Percentiles rank a stretch among this genome's conserved stretches.
Evolutionary conservation across 352 stramenopile species (phyloP).

Genomic region (Stephanocyclus meneghinianus): DNA sequence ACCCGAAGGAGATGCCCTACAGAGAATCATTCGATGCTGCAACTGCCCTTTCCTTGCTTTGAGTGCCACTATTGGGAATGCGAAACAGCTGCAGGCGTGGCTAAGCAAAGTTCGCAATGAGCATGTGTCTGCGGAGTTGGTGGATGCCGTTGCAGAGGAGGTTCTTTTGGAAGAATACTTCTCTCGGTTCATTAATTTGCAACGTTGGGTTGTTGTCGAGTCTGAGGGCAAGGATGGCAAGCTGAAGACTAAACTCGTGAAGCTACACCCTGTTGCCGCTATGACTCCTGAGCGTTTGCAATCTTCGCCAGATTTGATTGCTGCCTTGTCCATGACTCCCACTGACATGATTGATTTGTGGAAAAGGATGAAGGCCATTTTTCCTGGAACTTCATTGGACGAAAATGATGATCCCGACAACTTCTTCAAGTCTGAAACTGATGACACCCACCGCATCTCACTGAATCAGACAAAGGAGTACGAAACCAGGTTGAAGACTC

Average conservation of each 20-base stretch:
- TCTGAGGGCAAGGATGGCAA: constrained; percentile 81
- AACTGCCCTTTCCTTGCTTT: constrained; percentile 96
- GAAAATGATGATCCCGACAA: constrained; percentile 91
- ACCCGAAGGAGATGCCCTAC: constrained; percentile 93
- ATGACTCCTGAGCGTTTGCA: constrained; percentile 80
- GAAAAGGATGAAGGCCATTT: constrained; percentile 85
- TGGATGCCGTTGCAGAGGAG: constrained; percentile 74
- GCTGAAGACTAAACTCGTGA: constrained; percentile 77
- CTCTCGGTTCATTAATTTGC: constrained; percentile 97
- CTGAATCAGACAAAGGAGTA: constrained; percentile 97
- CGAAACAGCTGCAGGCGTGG: constrained; percentile 90
- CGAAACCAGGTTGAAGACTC: constrained; percentile 93
- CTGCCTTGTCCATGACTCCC: constrained; percentile 91
- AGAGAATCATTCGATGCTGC: constrained; percentile 92
- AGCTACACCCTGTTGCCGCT: constrained; percentile 84
- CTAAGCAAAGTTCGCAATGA: constrained; percentile 89
- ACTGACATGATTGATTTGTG: constrained; percentile 94
- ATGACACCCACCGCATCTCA: constrained; percentile 90
- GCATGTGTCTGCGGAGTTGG: constrained; percentile 70
- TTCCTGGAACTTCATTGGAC: constrained; percentile 85
- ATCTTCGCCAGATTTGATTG: constrained; percentile 75
- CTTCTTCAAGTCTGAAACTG: constrained; percentile 87
- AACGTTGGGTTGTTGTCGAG: constrained; percentile 92
- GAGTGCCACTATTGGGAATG: constrained; percentile 98
- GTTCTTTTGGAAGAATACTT: constrained; percentile 92